Evolutionary conservation across 2,329 filamentous ascomycete species (phyloP), one percentile per base, ranked within the genome.

Genomic region (Stagonosporopsis vannaccii): DNA sequence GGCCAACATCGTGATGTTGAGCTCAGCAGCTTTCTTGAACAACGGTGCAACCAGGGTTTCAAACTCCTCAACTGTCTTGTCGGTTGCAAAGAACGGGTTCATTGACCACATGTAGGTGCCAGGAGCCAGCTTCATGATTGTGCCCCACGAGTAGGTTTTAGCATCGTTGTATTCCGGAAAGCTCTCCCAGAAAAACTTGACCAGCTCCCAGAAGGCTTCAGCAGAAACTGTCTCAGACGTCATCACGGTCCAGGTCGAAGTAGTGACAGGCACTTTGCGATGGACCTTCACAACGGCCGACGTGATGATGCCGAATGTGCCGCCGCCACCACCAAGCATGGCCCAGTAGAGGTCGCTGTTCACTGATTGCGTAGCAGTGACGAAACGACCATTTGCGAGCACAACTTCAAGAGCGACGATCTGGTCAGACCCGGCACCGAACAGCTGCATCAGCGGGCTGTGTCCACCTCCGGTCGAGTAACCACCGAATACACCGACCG

Each of bases 391-490:
- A 28, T 33, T 63, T 2, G 70, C 67, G 13, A 68, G 66, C 1
- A 73, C 70, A 4, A 72, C 63, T 51, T 80, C 72, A 28, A 73
- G 75, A 40, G 71, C 69, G 5, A 74, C 59, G 13, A 79, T 68
- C 36, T 74, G 75, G 46, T 79, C 71, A 8, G 70, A 53, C 1
- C 66, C 71, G n/a, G 73, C 57, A 25, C 73, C 73, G 58, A 80
- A 81, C 33, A 80, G 67, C 49, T 77, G 77, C 43, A 80, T 80
- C 30, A 87, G 63, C 2, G 83, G 82, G 12, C 78, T 81, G 68
- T 87, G 82, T 0, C 84, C 85, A 23, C 83, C 84, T 2, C 81
- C 83, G 2, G 68, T 63, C 20, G 71, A 65, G 60, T 74, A 79
- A 11, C 77, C 71, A 36, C 72, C 72, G n/a, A 53, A 76, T 60